Percentiles rank a stretch among this genome's conserved stretches.
Conservation (phyloP, 2,329 filamentous ascomycete genomes). For the Metarhizium humberi region DNA sequence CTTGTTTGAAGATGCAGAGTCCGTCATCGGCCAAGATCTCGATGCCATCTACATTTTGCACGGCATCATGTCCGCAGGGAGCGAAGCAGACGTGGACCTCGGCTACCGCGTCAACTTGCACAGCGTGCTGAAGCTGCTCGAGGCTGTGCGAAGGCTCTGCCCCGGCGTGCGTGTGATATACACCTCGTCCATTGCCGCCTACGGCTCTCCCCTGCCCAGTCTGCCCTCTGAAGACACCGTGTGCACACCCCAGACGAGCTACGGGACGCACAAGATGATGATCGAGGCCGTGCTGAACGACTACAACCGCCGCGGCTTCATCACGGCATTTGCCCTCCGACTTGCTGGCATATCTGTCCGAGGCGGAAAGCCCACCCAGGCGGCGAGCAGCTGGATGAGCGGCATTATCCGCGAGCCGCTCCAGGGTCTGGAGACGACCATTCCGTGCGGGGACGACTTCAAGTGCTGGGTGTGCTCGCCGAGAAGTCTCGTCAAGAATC, state of each 20-base stretch:
- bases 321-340: slow-evolving; percentile 47
- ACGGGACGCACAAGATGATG: slow-evolving; percentile 54
- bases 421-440: slow-evolving; percentile 32
- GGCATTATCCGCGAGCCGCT: slow-evolving; percentile 52
- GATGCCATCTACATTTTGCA: slow-evolving; percentile 47
- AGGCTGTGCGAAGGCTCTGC: slow-evolving; percentile 32
- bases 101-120: slow-evolving; percentile 48
- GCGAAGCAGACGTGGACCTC: slow-evolving; percentile 46
- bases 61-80: slow-evolving; percentile 54
- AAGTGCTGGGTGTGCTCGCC: slow-evolving; percentile 44
- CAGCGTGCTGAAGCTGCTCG: slow-evolving; percentile 41
- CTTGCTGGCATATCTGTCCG: slow-evolving; percentile 53
- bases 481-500: slow-evolving; percentile 36
- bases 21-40: slow-evolving; percentile 15
- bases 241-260: slow-evolving; percentile 47
- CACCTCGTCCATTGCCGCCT: slow-evolving; percentile 49
- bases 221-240: slow-evolving; percentile 31
- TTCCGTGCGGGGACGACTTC: slow-evolving; percentile 37
- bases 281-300: slow-evolving; percentile 35
- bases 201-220: slow-evolving; percentile 38
- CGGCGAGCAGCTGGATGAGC: slow-evolving; percentile 50
- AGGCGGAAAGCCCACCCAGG: slow-evolving; percentile 49
- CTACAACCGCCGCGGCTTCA: slow-evolving; percentile 37
- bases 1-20: no score
- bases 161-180: slow-evolving; percentile 46